Evolutionary conservation across 108 stramenopile species (phyloP), one percentile per base, ranked within the genome.

Genomic region (Heterococcus sp.): DNA sequence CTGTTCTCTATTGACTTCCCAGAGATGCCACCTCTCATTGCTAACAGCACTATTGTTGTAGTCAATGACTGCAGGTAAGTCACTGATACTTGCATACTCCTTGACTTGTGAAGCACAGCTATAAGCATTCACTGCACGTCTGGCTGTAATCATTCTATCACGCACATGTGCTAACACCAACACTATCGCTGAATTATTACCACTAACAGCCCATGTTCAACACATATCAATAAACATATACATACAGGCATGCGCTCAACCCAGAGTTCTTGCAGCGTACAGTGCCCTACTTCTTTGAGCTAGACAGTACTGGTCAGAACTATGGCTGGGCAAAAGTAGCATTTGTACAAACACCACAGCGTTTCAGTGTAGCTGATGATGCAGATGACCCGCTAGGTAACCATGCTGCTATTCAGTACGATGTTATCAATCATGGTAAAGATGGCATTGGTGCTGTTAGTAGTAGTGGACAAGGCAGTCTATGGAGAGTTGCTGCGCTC

Each of bases 221-320:
- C n/a, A n/a, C n/a, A n/a, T n/a, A n/a, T n/a, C n/a, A n/a, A n/a
- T n/a, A n/a, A n/a, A n/a, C 46, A 58, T 58, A 21, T 21, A 58
- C 8, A 58, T 21, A 21, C 0, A 35, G 83, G 2, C 83, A 84
- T 75, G 69, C 69, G 37, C 83, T 84, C 34, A 75, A 84, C 65
- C 75, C 83, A 11, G 75, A 84, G 69, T 84, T 84, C 75, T 33
- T 84, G 39, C 83, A 84, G 40, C 68, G 83, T 32, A 84, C 83
- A 30, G 38, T 68, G 0, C 83, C 83, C 1, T 84, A 84, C 75
- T 76, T 84, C 36, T 84, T 84, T 35, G 79, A 81, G 2, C 35
- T 81, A 0, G 79, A 81, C 65, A 2, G 35, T 0, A 36, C 27
- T 34, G 72, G 58, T 0, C 14, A 37, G 27, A 64, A 70, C 37